A percentile compares a stretch with the other conserved stretches of the same genome.
phyloP scores from a whole-genome alignment of 2,329 filamentous ascomycete genomes.

The Nigrospora sphaerica region DNA sequence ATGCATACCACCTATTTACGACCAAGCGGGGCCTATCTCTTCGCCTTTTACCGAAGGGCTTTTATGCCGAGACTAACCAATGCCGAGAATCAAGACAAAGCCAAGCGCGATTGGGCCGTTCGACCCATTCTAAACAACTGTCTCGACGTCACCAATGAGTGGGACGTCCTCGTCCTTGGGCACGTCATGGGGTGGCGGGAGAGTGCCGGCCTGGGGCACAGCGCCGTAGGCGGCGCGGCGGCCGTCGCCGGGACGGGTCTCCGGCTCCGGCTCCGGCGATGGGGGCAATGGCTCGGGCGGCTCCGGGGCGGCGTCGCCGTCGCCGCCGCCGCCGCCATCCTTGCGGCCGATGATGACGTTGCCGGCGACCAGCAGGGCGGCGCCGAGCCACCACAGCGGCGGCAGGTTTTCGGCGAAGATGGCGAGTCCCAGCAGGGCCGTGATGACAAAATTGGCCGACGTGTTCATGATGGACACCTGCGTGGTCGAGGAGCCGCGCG shows the following conservation, averaged over 20 bases:
- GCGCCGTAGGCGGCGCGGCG: not conserved
- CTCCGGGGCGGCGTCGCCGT: not conserved
- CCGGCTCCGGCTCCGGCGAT: not conserved
- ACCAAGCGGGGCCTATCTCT: too few species aligned
- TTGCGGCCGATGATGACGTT: slow-evolving; percentile 72
- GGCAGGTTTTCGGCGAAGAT: slow-evolving; percentile 69
- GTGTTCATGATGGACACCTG: slow-evolving; percentile 80
- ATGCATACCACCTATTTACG: too few species aligned
- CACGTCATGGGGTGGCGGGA: not conserved
- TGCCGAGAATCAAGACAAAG: too few species aligned
- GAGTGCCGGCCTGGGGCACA: not conserved
- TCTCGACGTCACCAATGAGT: not conserved
- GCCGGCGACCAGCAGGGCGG: slow-evolving; percentile 63
- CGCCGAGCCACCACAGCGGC: slow-evolving; percentile 70
- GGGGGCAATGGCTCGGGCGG: not conserved
- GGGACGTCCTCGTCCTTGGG: slow-evolving; percentile 4
- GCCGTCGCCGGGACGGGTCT: not conserved
- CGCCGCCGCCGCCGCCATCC: slow-evolving; percentile 9
- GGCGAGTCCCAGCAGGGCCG: slow-evolving; percentile 60
- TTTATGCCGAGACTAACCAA: too few species aligned
- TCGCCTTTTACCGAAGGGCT: too few species aligned
- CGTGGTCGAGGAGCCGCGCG: slow-evolving; percentile 65
- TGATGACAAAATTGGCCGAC: slow-evolving; percentile 73
- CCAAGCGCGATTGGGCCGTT: too few species aligned
- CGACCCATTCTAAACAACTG: too few species aligned